These are phyloP conservation scores for Gracilariopsis chorda DNA, from an alignment of 23 red algal species.

Conservation along the genomic window DNA sequence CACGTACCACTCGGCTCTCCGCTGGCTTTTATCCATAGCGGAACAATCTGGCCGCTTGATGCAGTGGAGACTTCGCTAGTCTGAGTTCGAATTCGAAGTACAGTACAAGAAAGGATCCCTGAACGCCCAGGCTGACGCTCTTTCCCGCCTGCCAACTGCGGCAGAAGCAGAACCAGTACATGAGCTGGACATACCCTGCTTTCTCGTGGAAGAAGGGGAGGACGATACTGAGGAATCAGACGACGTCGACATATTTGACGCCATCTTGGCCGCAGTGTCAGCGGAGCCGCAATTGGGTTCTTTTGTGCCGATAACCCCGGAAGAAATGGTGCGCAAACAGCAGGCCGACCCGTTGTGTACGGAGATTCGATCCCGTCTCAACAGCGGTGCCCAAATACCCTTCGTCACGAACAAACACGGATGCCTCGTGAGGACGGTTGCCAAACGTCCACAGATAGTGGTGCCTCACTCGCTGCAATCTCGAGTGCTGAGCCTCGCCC, in stretches of 20 bases:
- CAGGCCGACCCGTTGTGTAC: not conserved
- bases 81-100: not conserved
- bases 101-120: not conserved
- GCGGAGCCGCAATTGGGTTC: not conserved
- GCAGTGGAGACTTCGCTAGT: slow-evolving; percentile 12
- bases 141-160: not conserved
- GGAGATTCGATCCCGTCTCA: too few relatives aligned
- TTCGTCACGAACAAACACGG: too few relatives aligned
- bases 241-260: not conserved
- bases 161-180: not conserved
- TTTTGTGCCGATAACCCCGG: slow-evolving; percentile 2
- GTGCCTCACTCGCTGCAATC: too few relatives aligned
- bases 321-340: slow-evolving; percentile 5
- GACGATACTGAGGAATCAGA: not conserved
- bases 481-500: too few relatives aligned
- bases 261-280: not conserved
- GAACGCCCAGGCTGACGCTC: slow-evolving; percentile 12
- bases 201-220: not conserved
- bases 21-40: not conserved
- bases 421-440: too few relatives aligned
- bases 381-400: not conserved
- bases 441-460: too few relatives aligned
- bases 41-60: slow-evolving; percentile 14
- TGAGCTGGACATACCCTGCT: not conserved
- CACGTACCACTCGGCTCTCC: not conserved